phyloP scores from a whole-genome alignment of 192 early-diverging fungal genomes.

The Phlyctochytrium arcticum region DNA sequence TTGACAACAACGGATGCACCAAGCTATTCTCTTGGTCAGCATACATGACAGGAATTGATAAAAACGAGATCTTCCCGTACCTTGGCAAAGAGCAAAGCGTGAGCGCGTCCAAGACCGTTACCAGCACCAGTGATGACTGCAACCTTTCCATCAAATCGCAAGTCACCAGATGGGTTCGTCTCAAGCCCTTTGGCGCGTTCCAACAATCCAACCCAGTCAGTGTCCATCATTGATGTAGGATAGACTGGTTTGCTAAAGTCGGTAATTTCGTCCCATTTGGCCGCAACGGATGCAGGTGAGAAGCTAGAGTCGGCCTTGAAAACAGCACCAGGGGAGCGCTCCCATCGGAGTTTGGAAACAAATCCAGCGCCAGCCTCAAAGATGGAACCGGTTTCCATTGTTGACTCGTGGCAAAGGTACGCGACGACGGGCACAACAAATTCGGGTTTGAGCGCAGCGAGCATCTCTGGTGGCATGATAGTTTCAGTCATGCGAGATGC shows the following conservation, averaged over 20 bases:
- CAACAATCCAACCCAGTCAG: slow-evolving; percentile 75
- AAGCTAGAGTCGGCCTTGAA: slow-evolving; percentile 88
- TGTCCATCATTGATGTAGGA: slow-evolving; percentile 71
- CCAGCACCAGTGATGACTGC: slow-evolving; percentile 90
- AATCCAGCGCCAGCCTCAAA: slow-evolving; percentile 98
- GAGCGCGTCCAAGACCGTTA: slow-evolving; percentile 86
- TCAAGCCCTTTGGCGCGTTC: slow-evolving; percentile 69
- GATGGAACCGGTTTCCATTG: slow-evolving; percentile 73
- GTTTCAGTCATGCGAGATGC: slow-evolving; percentile 93
- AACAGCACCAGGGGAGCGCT: slow-evolving; percentile 79
- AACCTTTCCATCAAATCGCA: slow-evolving; percentile 75
- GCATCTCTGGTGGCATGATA: slow-evolving; percentile 91
- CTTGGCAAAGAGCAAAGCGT: slow-evolving; percentile 80
- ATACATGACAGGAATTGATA: neutral
- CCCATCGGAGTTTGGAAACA: slow-evolving; percentile 89
- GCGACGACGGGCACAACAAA: slow-evolving; percentile 93
- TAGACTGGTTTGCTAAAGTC: slow-evolving; percentile 61
- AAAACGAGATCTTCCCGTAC: slow-evolving; percentile 10
- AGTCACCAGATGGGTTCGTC: slow-evolving; percentile 52
- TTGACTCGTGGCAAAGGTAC: slow-evolving; percentile 80
- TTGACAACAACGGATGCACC: slow-evolving; percentile 93
- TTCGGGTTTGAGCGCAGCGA: slow-evolving; percentile 93
- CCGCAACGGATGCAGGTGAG: slow-evolving; percentile 76
- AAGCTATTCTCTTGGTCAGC: slow-evolving; percentile 32
- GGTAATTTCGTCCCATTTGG: slow-evolving; percentile 71